Conservation (phyloP, 169 alveolate species). For the Eimeria acervulina region DNA sequence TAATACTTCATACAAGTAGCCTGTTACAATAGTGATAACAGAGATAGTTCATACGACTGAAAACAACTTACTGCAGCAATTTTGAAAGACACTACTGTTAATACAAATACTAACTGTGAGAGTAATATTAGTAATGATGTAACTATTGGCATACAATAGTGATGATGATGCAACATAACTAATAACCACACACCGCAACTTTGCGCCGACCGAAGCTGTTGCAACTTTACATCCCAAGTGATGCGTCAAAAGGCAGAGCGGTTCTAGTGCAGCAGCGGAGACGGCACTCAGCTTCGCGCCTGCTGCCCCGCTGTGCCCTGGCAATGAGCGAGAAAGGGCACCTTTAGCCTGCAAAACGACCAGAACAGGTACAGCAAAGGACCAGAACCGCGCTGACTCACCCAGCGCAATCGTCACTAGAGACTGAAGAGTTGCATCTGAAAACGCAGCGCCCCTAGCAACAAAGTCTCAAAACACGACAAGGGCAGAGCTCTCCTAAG, state of each 20-base stretch:
- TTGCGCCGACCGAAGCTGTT: conserved; percentile 50
- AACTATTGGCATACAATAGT: background rate
- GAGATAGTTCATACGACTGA: background rate
- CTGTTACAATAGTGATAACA: background rate
- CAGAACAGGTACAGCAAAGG: background rate
- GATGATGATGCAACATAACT: background rate
- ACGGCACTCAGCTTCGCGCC: background rate
- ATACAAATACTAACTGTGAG: background rate
- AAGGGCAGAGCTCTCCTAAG: background rate
- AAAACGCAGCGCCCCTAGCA: background rate
- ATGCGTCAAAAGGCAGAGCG: conserved; percentile 18
- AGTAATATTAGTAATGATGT: background rate
- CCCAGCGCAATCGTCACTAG: background rate
- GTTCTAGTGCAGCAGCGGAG: background rate
- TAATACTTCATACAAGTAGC: background rate
- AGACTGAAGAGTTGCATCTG: background rate
- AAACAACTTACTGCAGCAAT: background rate
- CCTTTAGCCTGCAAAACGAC: background rate
- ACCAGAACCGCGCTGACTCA: background rate
- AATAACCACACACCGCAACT: conserved; percentile 11
- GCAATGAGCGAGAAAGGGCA: background rate
- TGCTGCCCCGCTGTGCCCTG: background rate
- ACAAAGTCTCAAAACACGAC: background rate
- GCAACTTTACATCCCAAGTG: background rate
- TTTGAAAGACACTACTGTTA: background rate